Percentiles rank a stretch among this genome's conserved stretches.
These are phyloP conservation scores for Acacia crassicarpa DNA, from an alignment of 306 rosid genomes.

Conservation along the genomic window DNA sequence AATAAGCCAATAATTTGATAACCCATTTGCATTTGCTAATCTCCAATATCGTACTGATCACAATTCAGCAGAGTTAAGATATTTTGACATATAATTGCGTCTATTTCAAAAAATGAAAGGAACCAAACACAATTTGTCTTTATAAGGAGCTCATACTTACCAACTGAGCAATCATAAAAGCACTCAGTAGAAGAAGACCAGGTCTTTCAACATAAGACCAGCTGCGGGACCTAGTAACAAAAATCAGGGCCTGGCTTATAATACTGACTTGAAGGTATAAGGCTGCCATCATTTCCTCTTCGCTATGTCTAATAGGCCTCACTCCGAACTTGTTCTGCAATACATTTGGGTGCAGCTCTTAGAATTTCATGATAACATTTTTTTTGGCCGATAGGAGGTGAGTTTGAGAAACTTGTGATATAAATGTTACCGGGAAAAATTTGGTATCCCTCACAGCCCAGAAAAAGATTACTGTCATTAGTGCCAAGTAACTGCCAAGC, in stretches of 20 bases:
- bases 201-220: conserved; percentile 93
- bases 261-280: conserved; percentile 98
- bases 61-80: neutral
- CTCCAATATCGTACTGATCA: neutral
- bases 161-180: conserved; percentile 88
- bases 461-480: conserved; percentile 93
- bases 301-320: conserved; percentile 29
- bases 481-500: conserved; percentile 94
- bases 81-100: neutral
- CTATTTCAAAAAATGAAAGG: conserved; percentile 1
- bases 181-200: conserved; percentile 81
- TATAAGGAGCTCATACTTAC: conserved; percentile 46
- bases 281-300: conserved; percentile 89
- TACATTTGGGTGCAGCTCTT: conserved; percentile 10
- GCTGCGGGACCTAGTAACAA: conserved; percentile 96
- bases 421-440: conserved; percentile 70
- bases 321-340: conserved; percentile 69
- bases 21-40: neutral
- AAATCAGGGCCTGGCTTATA: conserved; percentile 93
- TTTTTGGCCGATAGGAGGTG: neutral
- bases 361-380: neutral
- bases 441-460: conserved; percentile 70
- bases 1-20: conserved; percentile 5
- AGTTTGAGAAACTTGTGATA: neutral
- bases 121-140: conserved; percentile 19